Conservation (phyloP, 2,329 filamentous ascomycete genomes). For the Tolypocladium cylindrosporum region DNA sequence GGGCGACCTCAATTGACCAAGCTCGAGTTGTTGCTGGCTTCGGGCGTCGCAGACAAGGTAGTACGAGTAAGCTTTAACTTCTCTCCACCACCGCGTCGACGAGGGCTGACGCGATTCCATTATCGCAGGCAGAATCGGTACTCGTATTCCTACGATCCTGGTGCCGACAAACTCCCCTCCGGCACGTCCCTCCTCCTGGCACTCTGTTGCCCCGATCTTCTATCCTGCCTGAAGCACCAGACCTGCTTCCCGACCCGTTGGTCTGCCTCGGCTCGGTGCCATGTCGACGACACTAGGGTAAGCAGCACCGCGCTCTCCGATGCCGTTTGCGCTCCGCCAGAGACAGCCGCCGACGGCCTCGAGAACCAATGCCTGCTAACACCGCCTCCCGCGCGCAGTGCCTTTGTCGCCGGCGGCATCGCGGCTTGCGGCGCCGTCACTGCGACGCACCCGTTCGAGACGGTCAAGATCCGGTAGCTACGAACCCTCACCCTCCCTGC, state of each 20-base stretch:
- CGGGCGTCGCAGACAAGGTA: not conserved
- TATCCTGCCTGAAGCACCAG: not conserved
- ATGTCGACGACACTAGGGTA: slow-evolving; percentile 30
- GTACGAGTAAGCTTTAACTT: not conserved
- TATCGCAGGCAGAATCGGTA: not conserved
- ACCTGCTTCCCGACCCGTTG: not conserved
- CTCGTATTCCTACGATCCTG: not conserved
- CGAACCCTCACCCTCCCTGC: not conserved
- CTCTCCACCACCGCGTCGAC: not conserved
- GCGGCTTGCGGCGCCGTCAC: slow-evolving; percentile 96
- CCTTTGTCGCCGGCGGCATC: slow-evolving; percentile 92
- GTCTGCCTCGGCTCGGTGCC: not conserved
- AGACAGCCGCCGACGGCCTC: not conserved
- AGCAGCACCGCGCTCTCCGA: not conserved
- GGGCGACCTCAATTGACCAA: not conserved
- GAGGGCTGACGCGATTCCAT: not conserved
- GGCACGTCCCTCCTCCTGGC: not conserved
- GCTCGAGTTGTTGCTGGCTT: not conserved
- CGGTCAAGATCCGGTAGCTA: slow-evolving; percentile 87
- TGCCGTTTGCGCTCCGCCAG: slow-evolving; percentile 1
- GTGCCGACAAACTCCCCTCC: not conserved
- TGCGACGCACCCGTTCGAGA: slow-evolving; percentile 96
- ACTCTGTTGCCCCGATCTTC: not conserved
- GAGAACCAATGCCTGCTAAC: slow-evolving; percentile 3
- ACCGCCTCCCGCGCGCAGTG: slow-evolving; percentile 33